Conservation (phyloP, 2,329 filamentous ascomycete genomes). For the Diaporthe velutina region DNA sequence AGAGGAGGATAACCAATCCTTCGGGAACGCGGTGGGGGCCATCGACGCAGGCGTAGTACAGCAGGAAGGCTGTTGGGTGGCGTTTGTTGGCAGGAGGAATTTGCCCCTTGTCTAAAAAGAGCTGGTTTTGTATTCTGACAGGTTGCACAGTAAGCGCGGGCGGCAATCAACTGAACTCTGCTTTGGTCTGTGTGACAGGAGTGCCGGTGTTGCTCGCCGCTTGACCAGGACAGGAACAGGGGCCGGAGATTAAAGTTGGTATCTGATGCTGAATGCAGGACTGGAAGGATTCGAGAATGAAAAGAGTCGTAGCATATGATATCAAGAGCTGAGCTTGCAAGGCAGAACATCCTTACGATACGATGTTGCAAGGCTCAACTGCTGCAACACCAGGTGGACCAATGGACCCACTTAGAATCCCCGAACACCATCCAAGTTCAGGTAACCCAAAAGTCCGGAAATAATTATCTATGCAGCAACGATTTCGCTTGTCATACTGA, state of each 20-base stretch:
- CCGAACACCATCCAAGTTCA: neutral
- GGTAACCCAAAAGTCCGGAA: neutral
- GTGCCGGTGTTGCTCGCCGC: slow-evolving; percentile 3
- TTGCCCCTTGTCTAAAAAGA: slow-evolving; percentile 8
- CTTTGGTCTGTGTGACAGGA: slow-evolving; percentile 6
- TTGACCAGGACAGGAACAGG: neutral
- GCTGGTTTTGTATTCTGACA: slow-evolving; percentile 26
- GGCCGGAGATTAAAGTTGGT: neutral
- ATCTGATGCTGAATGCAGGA: neutral
- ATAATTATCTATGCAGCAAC: neutral
- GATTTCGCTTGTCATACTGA: neutral
- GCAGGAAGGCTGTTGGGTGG: slow-evolving; percentile 35
- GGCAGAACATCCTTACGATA: neutral
- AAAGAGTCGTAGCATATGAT: neutral
- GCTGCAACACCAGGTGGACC: neutral
- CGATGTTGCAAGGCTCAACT: neutral
- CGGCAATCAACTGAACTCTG: neutral
- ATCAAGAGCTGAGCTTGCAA: slow-evolving; percentile 12
- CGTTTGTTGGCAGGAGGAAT: slow-evolving; percentile 31
- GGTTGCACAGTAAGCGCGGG: slow-evolving; percentile 5
- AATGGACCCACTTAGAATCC: neutral
- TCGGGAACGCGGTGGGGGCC: slow-evolving; percentile 33
- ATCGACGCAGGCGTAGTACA: slow-evolving; percentile 11
- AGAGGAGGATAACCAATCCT: slow-evolving; percentile 23
- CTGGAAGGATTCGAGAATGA: neutral